Evolutionary conservation across 352 stramenopile genomes (phyloP), one percentile per base, ranked within the genome.

Genomic region (Globisporangium camurandrum): DNA sequence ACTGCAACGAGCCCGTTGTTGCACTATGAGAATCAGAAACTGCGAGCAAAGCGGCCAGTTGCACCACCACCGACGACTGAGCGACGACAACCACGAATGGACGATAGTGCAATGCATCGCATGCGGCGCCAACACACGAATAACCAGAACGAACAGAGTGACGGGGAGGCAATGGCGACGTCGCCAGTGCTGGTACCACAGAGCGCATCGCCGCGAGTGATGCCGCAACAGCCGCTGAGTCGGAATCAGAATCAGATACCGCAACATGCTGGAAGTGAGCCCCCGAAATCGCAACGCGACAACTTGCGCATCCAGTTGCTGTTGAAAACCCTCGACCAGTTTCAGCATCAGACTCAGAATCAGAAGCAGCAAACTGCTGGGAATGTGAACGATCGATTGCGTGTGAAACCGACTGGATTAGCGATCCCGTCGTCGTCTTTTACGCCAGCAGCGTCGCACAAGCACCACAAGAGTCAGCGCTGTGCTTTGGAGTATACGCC

Each of bases 231-330:
- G 14, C 45, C n/a, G n/a, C n/a, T n/a, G n/a, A n/a, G n/a, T n/a
- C n/a, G n/a, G n/a, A n/a, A n/a, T n/a, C n/a, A n/a, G n/a, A n/a
- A n/a, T n/a, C n/a, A n/a, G n/a, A n/a, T n/a, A n/a, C n/a, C n/a
- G n/a, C n/a, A n/a, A n/a, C n/a, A n/a, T n/a, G n/a, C n/a, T n/a
- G 38, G 33, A 19, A 8, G 22, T 14, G 37, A 49, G 26, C 14
- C 42, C 2, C 46, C 58, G 37, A 65, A 62, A 30, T 58, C 54
- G 17, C 37, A 52, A n/a, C 70, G 75, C 20, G 62, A 83, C 61
- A 58, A 86, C 51, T 58, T 91, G 39, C 75, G 80, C 22, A 86
- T 91, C 34, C 75, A 83, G 62, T 67, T 88, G 14, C 84, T 49
- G 43, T 28, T 78, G 14, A 91, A 88, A 52, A 87, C 86, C 14